Base-by-base conservation (phyloP, 2,329 filamentous ascomycete genomes). In the Aspergillus sp. region DNA sequence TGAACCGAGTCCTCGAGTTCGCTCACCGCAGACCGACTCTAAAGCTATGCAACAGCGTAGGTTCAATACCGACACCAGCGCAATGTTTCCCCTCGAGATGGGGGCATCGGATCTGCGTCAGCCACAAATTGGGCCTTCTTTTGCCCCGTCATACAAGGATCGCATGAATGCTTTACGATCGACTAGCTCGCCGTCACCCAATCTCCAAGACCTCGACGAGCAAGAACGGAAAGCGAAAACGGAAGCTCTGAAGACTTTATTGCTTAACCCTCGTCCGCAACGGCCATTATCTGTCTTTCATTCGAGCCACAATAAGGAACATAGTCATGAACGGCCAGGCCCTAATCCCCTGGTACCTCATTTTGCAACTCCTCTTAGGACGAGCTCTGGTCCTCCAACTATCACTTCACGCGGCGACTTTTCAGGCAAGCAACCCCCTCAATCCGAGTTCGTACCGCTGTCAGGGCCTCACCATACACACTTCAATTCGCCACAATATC, bases 1-100 rank as follows among this genome's bases (percentile, higher is more conserved):
- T 61, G 79, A 68, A 66, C 68, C 66, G 22, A 71, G 75, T 34
- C 70, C 77, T 7, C 76, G 78, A 9, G 80, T 83, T 4, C 82
- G 84, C 61, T 87, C 84, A n/a, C 85, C 86, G 22, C 74, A 71
- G 64, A 70, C 75, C 61, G 74, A 77, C 64, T 68, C 75, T 60
- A 68, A 76, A 60, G 69, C 66, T 54, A 77, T 79, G 51, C 75
- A 76, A 50, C 79, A 77, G 49, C 76, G 80, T 30, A 76, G 78
- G 41, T 78, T 80, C 45, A 82, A 82, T 61, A 79, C 75, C 47
- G 78, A 81, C 2, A 76, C 83, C 31, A 82, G 83, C 55, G 84
- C 84, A 25, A 84, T 91, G 31, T 91, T 92, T 62, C 76, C 87
- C 7, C 83, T 88, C 64, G 92, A 96, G 71, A 80, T 93, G 50